Evolutionary conservation across 208 protist species (phyloP), one percentile per base, ranked within the genome.

Genomic region (Trypanosomatidae sp.): DNA sequence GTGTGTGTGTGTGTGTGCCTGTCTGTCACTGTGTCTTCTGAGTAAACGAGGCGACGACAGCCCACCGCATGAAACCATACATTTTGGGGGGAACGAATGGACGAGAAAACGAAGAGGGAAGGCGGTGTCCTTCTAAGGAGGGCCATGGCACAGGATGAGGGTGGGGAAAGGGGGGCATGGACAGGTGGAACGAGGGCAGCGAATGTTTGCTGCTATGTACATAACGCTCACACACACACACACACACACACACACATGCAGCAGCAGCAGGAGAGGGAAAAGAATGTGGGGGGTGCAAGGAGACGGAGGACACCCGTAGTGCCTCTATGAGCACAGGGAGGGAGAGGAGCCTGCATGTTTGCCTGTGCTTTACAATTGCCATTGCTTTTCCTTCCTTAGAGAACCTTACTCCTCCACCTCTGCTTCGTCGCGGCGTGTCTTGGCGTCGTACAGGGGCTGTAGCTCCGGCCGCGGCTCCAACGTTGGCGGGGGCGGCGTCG

Each of bases 361-460:
- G 22, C 53, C 25, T 68, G 44, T 53, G 19, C 13, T 33, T 30
- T 50, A 25, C 5, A 39, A 28, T 68, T 33, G 44, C 10, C 59
- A 8, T 36, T 64, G 59, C 36, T 13, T 64, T 30, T 25, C 6
- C 59, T 36, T 64, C 59, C 19, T 0, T 25, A 43, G 56, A 10
- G 28, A 10, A 13, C 25, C 62, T 25, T 83, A 82, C 0, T 79
- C 83, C 49, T 86, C 87, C 25, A 82, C 82, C 53, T 92, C 84
- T 3, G 80, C 86, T 33, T 79, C 72, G 47, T 86, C 76, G 67
- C 87, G 83, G 30, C 77, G 86, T 13, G 73, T 81, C 73, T 88
- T 87, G 15, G 88, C 90, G n/a, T 81, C 83, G 73, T 91, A 94
- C 22, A 97, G 73, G 12, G 90, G 90, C 76, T 97, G 87, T n/a